Evolutionary conservation across 2,329 filamentous ascomycete species (phyloP), one percentile per base, ranked within the genome.

Genomic region (Neopestalotiopsis sp.): DNA sequence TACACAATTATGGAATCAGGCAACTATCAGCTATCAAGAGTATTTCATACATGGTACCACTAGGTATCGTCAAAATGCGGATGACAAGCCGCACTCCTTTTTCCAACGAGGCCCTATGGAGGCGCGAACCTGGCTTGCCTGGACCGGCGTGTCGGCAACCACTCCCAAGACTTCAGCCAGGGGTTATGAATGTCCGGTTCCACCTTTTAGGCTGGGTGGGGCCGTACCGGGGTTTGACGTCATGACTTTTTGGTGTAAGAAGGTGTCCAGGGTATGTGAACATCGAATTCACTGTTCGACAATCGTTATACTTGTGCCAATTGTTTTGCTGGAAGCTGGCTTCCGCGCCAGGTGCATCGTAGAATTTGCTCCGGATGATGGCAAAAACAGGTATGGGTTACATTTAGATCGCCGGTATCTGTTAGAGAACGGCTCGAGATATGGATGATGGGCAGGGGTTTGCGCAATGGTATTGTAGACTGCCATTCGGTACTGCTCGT

Each of bases 151-250:
- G 17, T 52, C 45, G 45, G 45, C 17, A 20, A 49, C 4, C 24
- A 24, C 24, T 24, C 24, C 45, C 45, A n/a, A n/a, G 45, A 6
- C 13, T 28, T 1, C 24, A 28, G 24, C 17, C 7, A 13, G 56
- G 56, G 24, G 24, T 28, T 28, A 28, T 28, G 24, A 28, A 13
- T 9, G 24, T 10, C n/a, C 12, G 28, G 58, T 60, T n/a, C 59
- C 59, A 61, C 59, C 59, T 61, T 61, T 34, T 61, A 42, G 34
- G 12, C 59, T 61, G 34, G 34, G 32, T 61, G 59, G 59, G 34
- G 59, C 59, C 13, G 34, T 7, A 10, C 45, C 45, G 45, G 45
- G 4, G 10, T 38, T 61, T 61, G 59, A 61, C 59, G 59, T 61
- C 59, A 61, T 40, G 59, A 38, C 28, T 61, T 61, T 52, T 6